Base-by-base conservation (phyloP, 169 alveolate species). In the Babesia gibsoni region DNA sequence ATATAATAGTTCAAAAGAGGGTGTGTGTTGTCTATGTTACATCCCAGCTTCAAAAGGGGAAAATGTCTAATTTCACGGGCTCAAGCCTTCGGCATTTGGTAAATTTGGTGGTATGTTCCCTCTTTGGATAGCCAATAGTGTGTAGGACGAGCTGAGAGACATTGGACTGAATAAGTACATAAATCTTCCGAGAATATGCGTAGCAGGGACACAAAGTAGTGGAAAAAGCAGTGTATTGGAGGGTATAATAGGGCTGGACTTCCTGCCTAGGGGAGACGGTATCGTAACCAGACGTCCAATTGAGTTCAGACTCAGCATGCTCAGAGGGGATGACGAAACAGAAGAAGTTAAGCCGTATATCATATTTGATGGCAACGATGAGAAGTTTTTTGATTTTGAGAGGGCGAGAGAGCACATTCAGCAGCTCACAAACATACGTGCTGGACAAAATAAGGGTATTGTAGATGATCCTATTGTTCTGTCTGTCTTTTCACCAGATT, bases 271-370 rank as follows among this genome's bases (percentile, higher is more conserved):
- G 59, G 99, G 99, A 18, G 98, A 96, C 70, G 99, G 99, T 5
- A 93, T 96, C 43, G 98, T 95, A n/a, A 97, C 99, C 4, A 91
- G 99, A 54, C 83, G 98, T 33, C 99, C 99, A n/a, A 91, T 97
- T n/a, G 99, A 96, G 74, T 83, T 97, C 84, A 89, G 98, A 49
- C 89, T 96, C 27, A 90, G 91, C 56, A 97, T 95, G 69, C 84
- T 94, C 42, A 82, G 91, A 41, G 95, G 91, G 48, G 85, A 90
- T 67, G 65, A 57, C 49, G 77, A 50, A 10, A 18, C 8, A 4
- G 84, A 73, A 50, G 83, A 53, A 25, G 50, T 59, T 2, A 72
- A 57, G 52, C 89, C 92, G 35, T 86, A 86, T 67, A 90, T 86
- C 0, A 70, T 90, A 0, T 90, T 85, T 53, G 95, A 90, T 27